A percentile compares a stretch with the other conserved stretches of the same genome.
Evolutionary conservation across 768 basidiomycete genomes (phyloP).

Genomic region (Lyophyllum shimeji): DNA sequence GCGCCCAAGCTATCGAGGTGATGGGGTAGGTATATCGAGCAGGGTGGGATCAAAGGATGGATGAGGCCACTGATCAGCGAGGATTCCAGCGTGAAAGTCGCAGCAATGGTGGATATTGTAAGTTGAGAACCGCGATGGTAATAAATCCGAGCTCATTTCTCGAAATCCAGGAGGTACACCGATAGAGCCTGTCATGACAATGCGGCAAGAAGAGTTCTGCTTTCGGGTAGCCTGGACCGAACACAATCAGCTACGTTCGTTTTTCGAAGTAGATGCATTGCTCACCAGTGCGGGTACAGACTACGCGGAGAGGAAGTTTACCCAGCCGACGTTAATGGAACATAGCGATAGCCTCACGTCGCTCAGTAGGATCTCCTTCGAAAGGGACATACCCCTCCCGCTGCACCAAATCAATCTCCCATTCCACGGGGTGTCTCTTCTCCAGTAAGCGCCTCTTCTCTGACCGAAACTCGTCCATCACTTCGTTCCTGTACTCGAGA

Average conservation of each 20-base stretch:
- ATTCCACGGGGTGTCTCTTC: slow-evolving; percentile 14
- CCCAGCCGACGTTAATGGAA: neutral
- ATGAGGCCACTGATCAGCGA: neutral
- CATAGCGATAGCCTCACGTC: slow-evolving; percentile 7
- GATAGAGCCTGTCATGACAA: no score
- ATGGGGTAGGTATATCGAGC: neutral
- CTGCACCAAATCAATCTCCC: slow-evolving; percentile 27
- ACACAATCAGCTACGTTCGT: neutral
- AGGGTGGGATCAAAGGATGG: neutral
- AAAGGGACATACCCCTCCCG: slow-evolving; percentile 18
- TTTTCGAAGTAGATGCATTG: neutral
- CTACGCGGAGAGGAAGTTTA: neutral
- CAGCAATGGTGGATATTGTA: no score
- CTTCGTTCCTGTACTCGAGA: neutral
- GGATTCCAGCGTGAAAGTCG: no score
- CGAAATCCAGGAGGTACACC: no score
- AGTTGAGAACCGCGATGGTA: no score
- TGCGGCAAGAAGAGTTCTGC: neutral
- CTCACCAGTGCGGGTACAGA: slow-evolving; percentile 10
- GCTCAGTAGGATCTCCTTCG: slow-evolving; percentile 18
- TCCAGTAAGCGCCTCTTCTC: neutral
- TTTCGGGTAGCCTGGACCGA: neutral
- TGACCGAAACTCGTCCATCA: neutral
- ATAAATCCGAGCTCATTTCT: no score
- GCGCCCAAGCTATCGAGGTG: neutral